phyloP scores from a whole-genome alignment of 371 early-diverging fungal genomes.

The Blastocladiella emersonii region DNA sequence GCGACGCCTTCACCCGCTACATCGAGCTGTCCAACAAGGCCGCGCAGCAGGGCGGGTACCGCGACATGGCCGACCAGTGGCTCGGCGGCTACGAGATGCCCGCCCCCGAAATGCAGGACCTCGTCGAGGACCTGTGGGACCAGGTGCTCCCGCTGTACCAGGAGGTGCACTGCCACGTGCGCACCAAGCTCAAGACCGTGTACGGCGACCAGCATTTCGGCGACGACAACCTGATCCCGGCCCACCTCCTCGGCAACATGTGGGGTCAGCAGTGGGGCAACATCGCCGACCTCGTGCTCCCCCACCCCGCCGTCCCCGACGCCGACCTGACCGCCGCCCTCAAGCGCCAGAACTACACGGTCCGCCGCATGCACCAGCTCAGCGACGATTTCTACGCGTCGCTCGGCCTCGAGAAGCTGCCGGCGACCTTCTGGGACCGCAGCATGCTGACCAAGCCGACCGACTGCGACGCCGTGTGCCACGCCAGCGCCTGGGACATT shows the following conservation, averaged over 20 bases:
- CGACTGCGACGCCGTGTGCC: constrained; percentile 10
- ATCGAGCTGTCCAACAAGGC: constrained; percentile 12
- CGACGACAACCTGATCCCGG: background rate
- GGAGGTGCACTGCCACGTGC: constrained; percentile 11
- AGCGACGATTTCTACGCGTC: constrained; percentile 15
- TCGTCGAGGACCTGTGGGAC: constrained; percentile 7
- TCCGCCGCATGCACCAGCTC: constrained; percentile 11
- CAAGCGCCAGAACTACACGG: constrained; percentile 7
- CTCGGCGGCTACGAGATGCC: constrained; percentile 2
- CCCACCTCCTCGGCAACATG: constrained; percentile 12
- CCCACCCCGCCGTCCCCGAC: constrained; percentile 7
- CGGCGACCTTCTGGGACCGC: constrained; percentile 12
- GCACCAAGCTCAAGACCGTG: background rate
- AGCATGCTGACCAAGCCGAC: constrained; percentile 11
- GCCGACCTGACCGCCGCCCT: background rate
- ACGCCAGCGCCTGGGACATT: constrained; percentile 16
- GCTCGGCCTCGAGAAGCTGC: constrained; percentile 8
- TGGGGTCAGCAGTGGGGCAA: constrained; percentile 15
- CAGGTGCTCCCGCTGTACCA: constrained; percentile 14
- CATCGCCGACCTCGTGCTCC: constrained; percentile 10
- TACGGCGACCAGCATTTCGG: background rate
- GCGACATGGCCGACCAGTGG: constrained; percentile 11
- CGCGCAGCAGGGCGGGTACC: constrained; percentile 11
- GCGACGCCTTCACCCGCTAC: constrained; percentile 6
- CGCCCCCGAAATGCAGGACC: background rate